Evolutionary conservation across 768 basidiomycete genomes (phyloP), one percentile per base, ranked within the genome.

Genomic region (Boletus rubropictus): DNA sequence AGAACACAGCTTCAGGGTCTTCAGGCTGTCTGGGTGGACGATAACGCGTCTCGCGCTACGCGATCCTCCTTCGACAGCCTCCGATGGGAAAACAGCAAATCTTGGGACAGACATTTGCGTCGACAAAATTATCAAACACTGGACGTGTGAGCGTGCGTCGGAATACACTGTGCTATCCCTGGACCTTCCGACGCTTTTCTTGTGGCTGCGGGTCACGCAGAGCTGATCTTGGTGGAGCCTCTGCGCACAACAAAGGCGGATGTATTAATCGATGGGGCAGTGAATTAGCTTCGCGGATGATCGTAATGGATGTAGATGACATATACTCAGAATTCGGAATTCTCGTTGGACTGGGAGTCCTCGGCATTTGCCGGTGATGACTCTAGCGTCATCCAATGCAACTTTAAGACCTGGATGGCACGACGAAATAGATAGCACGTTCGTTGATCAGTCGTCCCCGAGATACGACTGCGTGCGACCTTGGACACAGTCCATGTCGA

Each of bases 21-120:
- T 87, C 42, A 89, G 61, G 35, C 72, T 59, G 39, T 86, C 84
- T 44, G 76, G 66, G 59, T 83, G 79, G 54, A 88, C 63, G 60
- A 80, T 66, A 62, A 90, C 63, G 56, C 84, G 83, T 56, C 80
- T 75, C 25, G 74, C 72, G 45, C 79, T 74, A 57, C 83, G 83
- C 54, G 72, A 69, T 29, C 52, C 61, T 46, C 59, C 59, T 43
- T 73, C 72, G 44, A 57, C 51, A 47, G 51, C 53, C 33, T 67
- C 66, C 48, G 65, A 62, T 25, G 69, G 39, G 51, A 66, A 63
- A 49, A 73, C 69, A n/a, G 57, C 67, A 59, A 79, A 78, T 39
- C 17, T 52, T 27, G 54, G 42, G 22, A 37, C 11, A 17, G 59
- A 35, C 61, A 62, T 62, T 37, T 42, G 29, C 20, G 32, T 40